Evolutionary conservation across 78 protist species (phyloP).

Genomic region (Pirum gemmata): DNA sequence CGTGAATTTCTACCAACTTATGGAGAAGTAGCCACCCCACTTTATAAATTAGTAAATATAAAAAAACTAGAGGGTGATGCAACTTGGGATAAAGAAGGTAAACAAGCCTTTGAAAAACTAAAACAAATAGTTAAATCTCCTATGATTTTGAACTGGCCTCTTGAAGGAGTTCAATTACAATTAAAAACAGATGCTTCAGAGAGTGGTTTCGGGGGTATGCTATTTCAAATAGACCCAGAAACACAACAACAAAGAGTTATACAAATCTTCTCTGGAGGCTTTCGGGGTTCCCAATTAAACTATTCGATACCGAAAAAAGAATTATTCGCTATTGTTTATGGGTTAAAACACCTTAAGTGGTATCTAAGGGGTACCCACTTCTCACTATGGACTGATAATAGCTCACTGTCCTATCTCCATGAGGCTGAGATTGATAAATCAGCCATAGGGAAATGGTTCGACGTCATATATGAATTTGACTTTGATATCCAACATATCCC

Average conservation of each 20-base stretch:
- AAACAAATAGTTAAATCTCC: not conserved
- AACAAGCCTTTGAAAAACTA: not conserved
- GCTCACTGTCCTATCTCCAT: not conserved
- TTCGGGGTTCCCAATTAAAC: not conserved
- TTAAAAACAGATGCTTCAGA: not conserved
- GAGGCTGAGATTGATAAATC: not conserved
- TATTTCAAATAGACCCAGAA: not conserved
- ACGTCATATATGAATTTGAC: not conserved
- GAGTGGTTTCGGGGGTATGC: not conserved
- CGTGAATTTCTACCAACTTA: not conserved
- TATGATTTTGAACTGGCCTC: too few species aligned
- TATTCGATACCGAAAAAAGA: not conserved
- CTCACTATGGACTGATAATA: not conserved
- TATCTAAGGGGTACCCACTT: not conserved
- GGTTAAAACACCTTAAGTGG: not conserved
- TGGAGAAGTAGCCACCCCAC: not conserved
- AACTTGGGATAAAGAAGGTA: not conserved
- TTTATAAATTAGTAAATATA: too few species aligned
- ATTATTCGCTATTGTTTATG: not conserved
- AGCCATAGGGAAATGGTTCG: not conserved
- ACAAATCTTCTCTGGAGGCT: not conserved
- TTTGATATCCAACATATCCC: not conserved
- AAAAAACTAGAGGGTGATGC: not conserved
- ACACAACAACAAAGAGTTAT: not conserved
- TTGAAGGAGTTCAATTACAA: not conserved